Conservation (phyloP, 1,284 basidiomycete species). For the Wallemia ichthyophaga region DNA sequence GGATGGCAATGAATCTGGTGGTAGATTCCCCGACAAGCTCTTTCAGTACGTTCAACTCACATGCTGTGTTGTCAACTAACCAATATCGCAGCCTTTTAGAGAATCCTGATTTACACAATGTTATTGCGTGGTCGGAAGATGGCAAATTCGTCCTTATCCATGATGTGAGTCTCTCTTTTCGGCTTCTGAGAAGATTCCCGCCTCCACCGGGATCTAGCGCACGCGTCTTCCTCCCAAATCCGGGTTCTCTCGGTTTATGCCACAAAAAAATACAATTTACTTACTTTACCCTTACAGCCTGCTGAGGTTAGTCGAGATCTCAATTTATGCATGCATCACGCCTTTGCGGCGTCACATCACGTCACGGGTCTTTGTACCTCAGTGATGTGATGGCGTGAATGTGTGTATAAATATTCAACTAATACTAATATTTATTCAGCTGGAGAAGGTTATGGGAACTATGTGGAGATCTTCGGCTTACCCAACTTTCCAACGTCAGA, state of each 20-base stretch:
- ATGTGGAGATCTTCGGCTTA: background rate
- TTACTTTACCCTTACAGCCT: background rate
- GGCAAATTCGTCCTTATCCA: background rate
- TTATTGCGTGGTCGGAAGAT: background rate
- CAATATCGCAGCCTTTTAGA: background rate
- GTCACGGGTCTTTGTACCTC: background rate
- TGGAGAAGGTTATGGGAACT: slow-evolving; percentile 1
- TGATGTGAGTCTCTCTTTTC: background rate
- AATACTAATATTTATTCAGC: background rate
- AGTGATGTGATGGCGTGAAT: background rate
- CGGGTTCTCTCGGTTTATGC: background rate
- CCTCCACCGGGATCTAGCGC: too few species aligned
- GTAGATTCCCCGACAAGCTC: slow-evolving; percentile 1
- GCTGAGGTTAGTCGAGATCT: background rate
- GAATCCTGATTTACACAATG: background rate
- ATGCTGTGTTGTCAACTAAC: background rate
- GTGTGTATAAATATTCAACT: background rate
- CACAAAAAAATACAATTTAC: background rate
- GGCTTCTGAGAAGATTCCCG: background rate
- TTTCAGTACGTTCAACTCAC: background rate
- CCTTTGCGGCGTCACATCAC: background rate
- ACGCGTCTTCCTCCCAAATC: background rate
- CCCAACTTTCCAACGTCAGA: slow-evolving; percentile 1
- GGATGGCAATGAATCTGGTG: background rate
- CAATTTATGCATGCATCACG: background rate